Percentiles rank a stretch among this genome's conserved stretches.
These are phyloP conservation scores for Aeminium ludgeri DNA, from an alignment of 495 filamentous ascomycete species.

Conservation along the genomic window DNA sequence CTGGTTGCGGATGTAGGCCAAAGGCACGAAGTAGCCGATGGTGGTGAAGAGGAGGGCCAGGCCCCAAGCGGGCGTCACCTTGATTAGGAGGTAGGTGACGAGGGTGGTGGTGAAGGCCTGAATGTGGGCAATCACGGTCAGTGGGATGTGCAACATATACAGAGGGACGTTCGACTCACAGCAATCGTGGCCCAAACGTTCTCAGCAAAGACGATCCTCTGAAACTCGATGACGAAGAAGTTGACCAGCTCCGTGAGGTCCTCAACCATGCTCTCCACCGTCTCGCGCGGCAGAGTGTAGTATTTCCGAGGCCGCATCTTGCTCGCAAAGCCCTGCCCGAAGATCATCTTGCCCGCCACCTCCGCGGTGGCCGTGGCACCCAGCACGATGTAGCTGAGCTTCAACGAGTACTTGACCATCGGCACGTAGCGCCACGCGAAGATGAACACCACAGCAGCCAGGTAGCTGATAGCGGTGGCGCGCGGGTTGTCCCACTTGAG, in stretches of 20 bases:
- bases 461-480: constrained; percentile 75
- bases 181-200: constrained; percentile 65
- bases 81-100: constrained; percentile 82
- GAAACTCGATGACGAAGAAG: constrained; percentile 93
- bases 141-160: neutral
- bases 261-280: constrained; percentile 59
- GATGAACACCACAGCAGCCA: constrained; percentile 57
- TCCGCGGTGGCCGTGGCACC: constrained; percentile 64
- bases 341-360: constrained; percentile 52
- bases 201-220: constrained; percentile 89
- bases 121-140: constrained; percentile 8
- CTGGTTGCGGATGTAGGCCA: constrained; percentile 84
- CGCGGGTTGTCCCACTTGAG: constrained; percentile 62
- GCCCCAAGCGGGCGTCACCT: constrained; percentile 86
- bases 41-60: constrained; percentile 62
- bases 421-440: constrained; percentile 81
- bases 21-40: constrained; percentile 65
- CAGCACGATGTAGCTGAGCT: constrained; percentile 54
- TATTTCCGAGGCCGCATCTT: constrained; percentile 83
- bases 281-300: constrained; percentile 76
- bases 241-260: constrained; percentile 86
- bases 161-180: too few relatives aligned
- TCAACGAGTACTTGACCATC: constrained; percentile 74
- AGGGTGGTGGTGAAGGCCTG: constrained; percentile 68
- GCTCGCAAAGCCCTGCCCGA: constrained; percentile 64